Evolutionary conservation across 768 basidiomycete species (phyloP), one percentile per base, ranked within the genome.

Genomic region (Rhizopogon sp.): DNA sequence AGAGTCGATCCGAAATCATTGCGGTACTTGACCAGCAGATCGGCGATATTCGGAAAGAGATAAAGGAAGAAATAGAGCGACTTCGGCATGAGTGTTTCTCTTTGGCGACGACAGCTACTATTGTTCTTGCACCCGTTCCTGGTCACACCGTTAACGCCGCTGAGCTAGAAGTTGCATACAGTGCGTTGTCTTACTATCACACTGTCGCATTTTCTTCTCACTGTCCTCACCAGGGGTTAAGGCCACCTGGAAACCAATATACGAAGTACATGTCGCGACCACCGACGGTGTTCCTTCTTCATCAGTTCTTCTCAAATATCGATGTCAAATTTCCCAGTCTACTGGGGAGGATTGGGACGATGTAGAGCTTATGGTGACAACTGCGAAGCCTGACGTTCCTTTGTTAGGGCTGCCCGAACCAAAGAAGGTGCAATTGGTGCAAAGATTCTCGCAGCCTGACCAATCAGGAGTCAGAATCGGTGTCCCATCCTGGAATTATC

Each of bases 281-380:
- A 6, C 17, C 9, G 58, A 45, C 39, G 41, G 54, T 33, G 43
- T 33, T 3, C 66, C 65, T 5, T 57, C 62, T 3, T 40, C 58
- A 11, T 57, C 54, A 2, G 58, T 61, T 39, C 43, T 5, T 29
- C 59, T 71, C 16, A 55, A 69, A 53, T 69, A 69, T 52, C 63
- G 66, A 9, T 69, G 71, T 11, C 51, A 51, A 31, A 63, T 72
- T 22, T 57, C 44, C 2, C 72, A 72, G 35, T 51, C 50, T 33
- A 70, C 70, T 0, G 66, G 68, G 3, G 70, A 72, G 54, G 44
- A 64, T 41, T 72, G 70, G 70, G 62, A 60, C 3, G 58, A 64
- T 35, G 57, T 66, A 9, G 50, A 57, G 28, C 53, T 72, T 43
- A 43, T 42, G 17, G 56, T 72, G 13, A 67, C 62, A 3, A 69